Conservation (phyloP, 2,329 filamentous ascomycete genomes). For the Ophiostoma pallidulum region DNA sequence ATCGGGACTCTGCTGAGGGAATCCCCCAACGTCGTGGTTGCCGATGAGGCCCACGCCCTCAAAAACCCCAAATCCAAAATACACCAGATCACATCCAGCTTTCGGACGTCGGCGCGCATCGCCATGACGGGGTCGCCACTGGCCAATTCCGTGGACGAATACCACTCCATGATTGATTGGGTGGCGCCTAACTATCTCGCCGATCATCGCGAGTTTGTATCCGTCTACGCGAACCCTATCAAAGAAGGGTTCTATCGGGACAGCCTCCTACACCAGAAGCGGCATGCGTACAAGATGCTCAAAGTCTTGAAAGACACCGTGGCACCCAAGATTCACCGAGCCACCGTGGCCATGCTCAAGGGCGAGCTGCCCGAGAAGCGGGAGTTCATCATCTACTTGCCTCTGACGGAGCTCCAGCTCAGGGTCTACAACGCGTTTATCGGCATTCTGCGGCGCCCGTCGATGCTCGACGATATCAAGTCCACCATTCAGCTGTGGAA, state of each 20-base stretch:
- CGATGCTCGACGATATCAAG: conserved; percentile 1
- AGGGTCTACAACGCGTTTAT: conserved; percentile 49
- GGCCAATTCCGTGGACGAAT: conserved; percentile 75
- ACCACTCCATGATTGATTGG: conserved; percentile 83
- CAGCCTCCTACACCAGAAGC: conserved; percentile 45
- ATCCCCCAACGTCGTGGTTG: conserved; percentile 62
- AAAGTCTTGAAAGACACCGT: conserved; percentile 62
- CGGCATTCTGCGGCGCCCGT: conserved; percentile 9
- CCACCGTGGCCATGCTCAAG: conserved; percentile 55
- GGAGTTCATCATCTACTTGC: conserved; percentile 72
- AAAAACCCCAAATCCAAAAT: conserved; percentile 55
- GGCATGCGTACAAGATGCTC: conserved; percentile 55
- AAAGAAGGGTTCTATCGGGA: conserved; percentile 59
- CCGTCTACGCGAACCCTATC: conserved; percentile 65
- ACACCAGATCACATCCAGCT: conserved; percentile 43
- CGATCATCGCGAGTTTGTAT: conserved; percentile 54
- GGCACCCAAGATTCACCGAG: conserved; percentile 67
- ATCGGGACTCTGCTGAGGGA: conserved; percentile 22
- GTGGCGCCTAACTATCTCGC: conserved; percentile 72
- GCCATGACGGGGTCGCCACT: conserved; percentile 82
- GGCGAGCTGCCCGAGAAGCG: conserved; percentile 62
- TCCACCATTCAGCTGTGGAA: conserved; percentile 22
- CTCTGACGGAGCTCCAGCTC: conserved; percentile 56
- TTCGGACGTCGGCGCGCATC: conserved; percentile 62
- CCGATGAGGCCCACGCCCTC: conserved; percentile 75